These are phyloP conservation scores for Aschersonia sp. DNA, from an alignment of 2,329 filamentous ascomycete genomes.

Conservation along the genomic window DNA sequence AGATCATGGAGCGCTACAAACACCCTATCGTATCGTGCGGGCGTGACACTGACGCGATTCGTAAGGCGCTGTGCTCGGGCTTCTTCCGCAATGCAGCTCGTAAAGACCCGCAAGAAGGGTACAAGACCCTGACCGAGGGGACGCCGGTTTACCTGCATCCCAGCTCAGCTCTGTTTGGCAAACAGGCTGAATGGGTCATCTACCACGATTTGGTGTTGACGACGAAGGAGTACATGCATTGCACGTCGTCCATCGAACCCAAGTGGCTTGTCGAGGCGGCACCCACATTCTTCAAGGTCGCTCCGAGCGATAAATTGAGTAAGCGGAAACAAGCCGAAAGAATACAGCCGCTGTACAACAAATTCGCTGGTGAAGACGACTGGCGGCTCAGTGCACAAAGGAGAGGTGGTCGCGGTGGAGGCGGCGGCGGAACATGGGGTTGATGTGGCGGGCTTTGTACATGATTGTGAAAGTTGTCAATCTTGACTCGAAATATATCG, in stretches of 20 bases:
- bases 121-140: constrained; percentile 92
- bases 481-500: too few species aligned
- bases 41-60: constrained; percentile 71
- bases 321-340: constrained; percentile 90
- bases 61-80: constrained; percentile 77
- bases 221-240: constrained; percentile 97
- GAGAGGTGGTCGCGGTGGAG: constrained; percentile 70
- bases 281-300: constrained; percentile 98
- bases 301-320: constrained; percentile 69
- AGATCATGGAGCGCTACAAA: constrained; percentile 87
- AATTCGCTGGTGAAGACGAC: constrained; percentile 83
- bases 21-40: constrained; percentile 76
- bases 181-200: constrained; percentile 91
- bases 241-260: constrained; percentile 82
- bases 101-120: constrained; percentile 92
- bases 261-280: constrained; percentile 91
- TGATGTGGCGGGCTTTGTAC: constrained; percentile 18
- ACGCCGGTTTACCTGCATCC: constrained; percentile 94
- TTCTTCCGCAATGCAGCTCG: constrained; percentile 93
- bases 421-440: constrained; percentile 85
- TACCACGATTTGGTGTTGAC: constrained; percentile 87
- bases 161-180: constrained; percentile 81
- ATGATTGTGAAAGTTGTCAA: too few species aligned
- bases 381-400: constrained; percentile 87
- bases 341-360: constrained; percentile 90